Conservation (phyloP, 2,329 filamentous ascomycete species). For the Fonsecaea pedrosoi region DNA sequence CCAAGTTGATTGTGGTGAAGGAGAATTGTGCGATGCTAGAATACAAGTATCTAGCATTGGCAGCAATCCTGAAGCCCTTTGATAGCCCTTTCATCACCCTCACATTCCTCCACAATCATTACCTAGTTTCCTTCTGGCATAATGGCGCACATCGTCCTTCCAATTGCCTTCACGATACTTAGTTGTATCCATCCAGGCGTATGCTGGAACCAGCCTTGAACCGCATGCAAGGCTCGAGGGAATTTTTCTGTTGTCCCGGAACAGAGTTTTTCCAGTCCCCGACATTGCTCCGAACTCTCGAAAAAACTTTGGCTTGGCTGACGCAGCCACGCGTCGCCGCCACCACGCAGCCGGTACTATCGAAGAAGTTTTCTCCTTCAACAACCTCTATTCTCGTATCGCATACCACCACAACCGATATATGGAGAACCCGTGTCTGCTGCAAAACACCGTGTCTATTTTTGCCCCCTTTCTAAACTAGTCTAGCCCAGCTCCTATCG, state of each 20-base stretch:
- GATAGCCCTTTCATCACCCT: conserved; percentile 33
- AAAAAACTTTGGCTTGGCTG: not conserved
- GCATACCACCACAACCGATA: not conserved
- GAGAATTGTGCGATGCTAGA: no score
- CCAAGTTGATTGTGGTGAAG: not conserved
- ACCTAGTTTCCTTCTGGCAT: conserved; percentile 35
- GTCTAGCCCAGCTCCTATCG: not conserved
- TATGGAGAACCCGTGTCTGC: not conserved
- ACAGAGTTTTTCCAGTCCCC: not conserved
- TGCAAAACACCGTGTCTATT: not conserved
- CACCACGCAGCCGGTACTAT: not conserved
- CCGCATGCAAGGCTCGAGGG: not conserved
- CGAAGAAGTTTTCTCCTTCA: not conserved
- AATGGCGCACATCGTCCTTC: conserved; percentile 33
- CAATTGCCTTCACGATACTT: conserved; percentile 36
- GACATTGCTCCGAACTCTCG: not conserved
- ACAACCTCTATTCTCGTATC: not conserved
- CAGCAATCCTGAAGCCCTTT: no score
- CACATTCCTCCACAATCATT: conserved; percentile 34
- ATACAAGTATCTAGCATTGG: no score
- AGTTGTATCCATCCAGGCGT: not conserved
- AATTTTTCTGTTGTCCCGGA: not conserved
- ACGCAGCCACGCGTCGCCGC: not conserved
- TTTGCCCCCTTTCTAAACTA: not conserved
- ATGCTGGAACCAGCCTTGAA: not conserved